A percentile compares a stretch with the other conserved stretches of the same genome.
Evolutionary conservation across 2,329 filamentous ascomycete genomes (phyloP).

Genomic region (Trichophyton rubrum): DNA sequence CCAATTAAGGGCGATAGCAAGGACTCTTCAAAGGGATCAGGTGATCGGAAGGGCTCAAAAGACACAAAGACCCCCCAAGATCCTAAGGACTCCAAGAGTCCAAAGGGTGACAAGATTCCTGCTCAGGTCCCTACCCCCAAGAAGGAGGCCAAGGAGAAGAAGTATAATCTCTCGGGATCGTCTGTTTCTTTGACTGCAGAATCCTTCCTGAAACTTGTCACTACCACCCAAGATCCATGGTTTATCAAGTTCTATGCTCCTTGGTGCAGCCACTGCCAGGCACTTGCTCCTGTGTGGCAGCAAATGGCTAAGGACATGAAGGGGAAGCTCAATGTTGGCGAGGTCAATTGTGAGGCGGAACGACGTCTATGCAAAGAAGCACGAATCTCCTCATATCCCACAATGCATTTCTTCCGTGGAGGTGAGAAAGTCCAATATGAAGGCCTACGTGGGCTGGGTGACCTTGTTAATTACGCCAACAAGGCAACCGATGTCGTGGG

Average conservation of each 20-base stretch:
- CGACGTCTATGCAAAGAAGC: slow-evolving; percentile 86
- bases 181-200: slow-evolving; percentile 69
- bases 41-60: not conserved
- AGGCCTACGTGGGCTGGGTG: slow-evolving; percentile 80
- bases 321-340: slow-evolving; percentile 77
- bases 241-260: slow-evolving; percentile 98
- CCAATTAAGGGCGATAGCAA: not conserved
- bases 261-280: slow-evolving; percentile 93
- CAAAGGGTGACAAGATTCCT: slow-evolving; percentile 31
- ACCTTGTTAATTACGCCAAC: slow-evolving; percentile 74
- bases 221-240: slow-evolving; percentile 81
- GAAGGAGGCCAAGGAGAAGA: not conserved
- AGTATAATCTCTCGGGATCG: slow-evolving; percentile 61
- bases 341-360: slow-evolving; percentile 89
- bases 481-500: slow-evolving; percentile 70
- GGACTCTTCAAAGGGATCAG: not conserved
- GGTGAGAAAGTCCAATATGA: slow-evolving; percentile 88
- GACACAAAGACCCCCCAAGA: not conserved
- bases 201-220: slow-evolving; percentile 74
- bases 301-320: slow-evolving; percentile 87
- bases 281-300: slow-evolving; percentile 78
- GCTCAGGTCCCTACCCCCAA: slow-evolving; percentile 22
- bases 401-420: slow-evolving; percentile 82
- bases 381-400: slow-evolving; percentile 66
- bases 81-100: slow-evolving; percentile 27